These are phyloP conservation scores for Mikania micrantha DNA, from an alignment of 129 eudicot species.

Conservation along the genomic window DNA sequence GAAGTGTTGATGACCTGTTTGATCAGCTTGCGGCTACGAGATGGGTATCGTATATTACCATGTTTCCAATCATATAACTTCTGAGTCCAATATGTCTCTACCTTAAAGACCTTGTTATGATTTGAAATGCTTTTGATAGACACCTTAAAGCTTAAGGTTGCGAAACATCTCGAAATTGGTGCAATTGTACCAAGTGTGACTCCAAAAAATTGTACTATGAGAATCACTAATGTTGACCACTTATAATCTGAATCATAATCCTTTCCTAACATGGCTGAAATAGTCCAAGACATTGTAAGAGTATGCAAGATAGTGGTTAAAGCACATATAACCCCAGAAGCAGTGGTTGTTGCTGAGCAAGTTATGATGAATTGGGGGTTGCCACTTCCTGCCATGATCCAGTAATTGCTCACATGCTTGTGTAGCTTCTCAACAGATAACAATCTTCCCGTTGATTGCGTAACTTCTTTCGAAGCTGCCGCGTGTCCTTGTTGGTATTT, in stretches of 20 bases:
- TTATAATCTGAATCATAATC: neutral
- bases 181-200: neutral
- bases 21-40: neutral
- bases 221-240: neutral
- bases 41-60: neutral
- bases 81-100: neutral
- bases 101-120: neutral
- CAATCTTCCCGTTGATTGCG: neutral
- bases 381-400: conserved; percentile 7
- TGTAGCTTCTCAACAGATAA: neutral
- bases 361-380: conserved; percentile 4
- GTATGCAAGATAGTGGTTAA: neutral
- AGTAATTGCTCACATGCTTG: neutral
- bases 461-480: too few species aligned
- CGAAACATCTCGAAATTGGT: conserved; percentile 1
- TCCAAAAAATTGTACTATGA: neutral
- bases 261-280: neutral
- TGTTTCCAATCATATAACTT: neutral
- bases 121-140: neutral
- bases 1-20: neutral
- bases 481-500: conserved; percentile 9
- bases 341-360: conserved; percentile 1
- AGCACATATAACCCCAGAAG: conserved; percentile 5
- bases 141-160: neutral
- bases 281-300: neutral